Base-by-base conservation (phyloP, 305 asterid genomes). In the Plantago coronopus region DNA sequence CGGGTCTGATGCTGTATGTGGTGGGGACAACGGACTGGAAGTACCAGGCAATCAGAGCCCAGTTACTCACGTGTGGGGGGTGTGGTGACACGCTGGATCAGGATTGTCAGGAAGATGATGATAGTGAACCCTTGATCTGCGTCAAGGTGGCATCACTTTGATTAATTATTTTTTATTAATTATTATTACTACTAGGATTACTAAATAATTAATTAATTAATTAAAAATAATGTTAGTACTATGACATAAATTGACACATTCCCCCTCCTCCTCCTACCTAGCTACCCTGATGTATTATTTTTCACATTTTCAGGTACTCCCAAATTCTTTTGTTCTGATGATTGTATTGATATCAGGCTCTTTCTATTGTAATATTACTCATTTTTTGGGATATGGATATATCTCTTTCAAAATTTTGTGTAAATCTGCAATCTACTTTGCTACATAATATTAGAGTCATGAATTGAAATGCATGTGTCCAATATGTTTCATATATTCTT, bases 21-120 rank as follows among this genome's bases (percentile, higher is more conserved):
- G 90, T 88, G 63, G 93, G 85, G 72, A 78, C 83, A 75, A 88
- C 96, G 1, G 74, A 83, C 50, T 88, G 96, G 96, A 77, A 81
- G 62, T 77, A 70, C 63, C 77, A 88, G 51, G 88, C 93, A 12
- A 42, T 66, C 55, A 78, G 85, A 73, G 96, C 96, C 3, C 83
- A 82, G 76, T 48, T 75, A 72, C 95, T 88, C 59, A 85, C 95
- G 77, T 75, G 84, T 78, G 69, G 78, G 17, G 85, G 82, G 59
- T 15, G 81, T 63, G 78, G 69, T 55, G 85, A 75, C 22, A 19
- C 74, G 11, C 16, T 57, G 65, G 69, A 76, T 0, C 68, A 62
- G 38, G 75, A 68, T 4, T 63, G 66, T 69, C 66, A 67, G 64
- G 12, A 60, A 31, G 62, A 68, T 37, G 91, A 81, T 64, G 91